Conservation (phyloP, 495 filamentous ascomycete species). For the Pseudotulostoma volvatum region DNA sequence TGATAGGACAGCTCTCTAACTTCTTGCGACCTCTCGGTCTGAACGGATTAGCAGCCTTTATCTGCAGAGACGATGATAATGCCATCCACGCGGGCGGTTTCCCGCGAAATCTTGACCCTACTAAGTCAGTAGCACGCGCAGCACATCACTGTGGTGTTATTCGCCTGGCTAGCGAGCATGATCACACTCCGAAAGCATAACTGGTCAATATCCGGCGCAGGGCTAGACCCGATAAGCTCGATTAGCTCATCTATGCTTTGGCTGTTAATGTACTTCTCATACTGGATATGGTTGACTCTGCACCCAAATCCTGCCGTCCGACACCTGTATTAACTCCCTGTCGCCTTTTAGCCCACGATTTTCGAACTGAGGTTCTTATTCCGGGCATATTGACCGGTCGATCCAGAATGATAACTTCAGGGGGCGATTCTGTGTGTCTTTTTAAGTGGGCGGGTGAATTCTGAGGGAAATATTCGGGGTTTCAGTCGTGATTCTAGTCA, state of each 20-base stretch:
- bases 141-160: background rate
- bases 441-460: background rate
- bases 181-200: too few species aligned
- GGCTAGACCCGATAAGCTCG: background rate
- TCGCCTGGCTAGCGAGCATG: too few species aligned
- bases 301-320: background rate
- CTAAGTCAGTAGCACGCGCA: background rate
- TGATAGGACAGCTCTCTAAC: background rate
- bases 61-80: background rate
- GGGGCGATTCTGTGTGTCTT: background rate
- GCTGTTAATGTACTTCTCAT: background rate
- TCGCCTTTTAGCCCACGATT: background rate
- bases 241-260: background rate
- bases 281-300: background rate
- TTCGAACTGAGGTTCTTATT: background rate
- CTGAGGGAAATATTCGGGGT: background rate
- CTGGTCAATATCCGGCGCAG: background rate
- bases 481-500: background rate
- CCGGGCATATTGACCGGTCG: background rate
- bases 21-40: background rate
- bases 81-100: background rate
- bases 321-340: background rate
- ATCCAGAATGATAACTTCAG: background rate
- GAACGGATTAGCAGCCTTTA: background rate
- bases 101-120: background rate